These are phyloP conservation scores for Scedosporium dehoogii DNA, from an alignment of 2,329 filamentous ascomycete genomes.

Conservation along the genomic window DNA sequence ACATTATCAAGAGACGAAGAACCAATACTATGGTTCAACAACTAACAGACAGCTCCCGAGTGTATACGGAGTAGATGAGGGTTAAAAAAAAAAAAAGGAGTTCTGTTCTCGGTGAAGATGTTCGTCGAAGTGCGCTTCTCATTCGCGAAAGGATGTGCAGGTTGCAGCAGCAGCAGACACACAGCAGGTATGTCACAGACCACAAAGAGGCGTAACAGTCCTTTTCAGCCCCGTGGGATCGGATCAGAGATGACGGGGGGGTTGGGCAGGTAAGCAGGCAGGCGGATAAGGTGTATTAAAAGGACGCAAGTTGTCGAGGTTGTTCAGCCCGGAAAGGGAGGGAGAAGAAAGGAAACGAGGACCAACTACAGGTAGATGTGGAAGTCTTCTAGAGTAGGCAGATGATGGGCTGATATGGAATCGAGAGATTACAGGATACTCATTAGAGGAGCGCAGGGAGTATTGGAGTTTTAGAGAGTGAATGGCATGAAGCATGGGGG, in stretches of 20 bases:
- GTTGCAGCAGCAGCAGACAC: too few relatives aligned
- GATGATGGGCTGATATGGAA: background rate
- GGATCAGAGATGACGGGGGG: background rate
- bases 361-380: background rate
- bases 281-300: background rate
- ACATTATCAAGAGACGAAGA: background rate
- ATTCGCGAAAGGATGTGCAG: too few relatives aligned
- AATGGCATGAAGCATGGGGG: background rate
- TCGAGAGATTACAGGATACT: background rate
- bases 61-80: too few relatives aligned
- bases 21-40: too few relatives aligned
- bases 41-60: too few relatives aligned
- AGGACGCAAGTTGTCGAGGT: background rate
- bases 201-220: too few relatives aligned
- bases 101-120: too few relatives aligned
- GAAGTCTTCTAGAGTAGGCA: background rate
- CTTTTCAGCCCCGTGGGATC: too few relatives aligned
- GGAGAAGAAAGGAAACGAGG: background rate
- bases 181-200: too few relatives aligned
- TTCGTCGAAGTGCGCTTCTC: too few relatives aligned
- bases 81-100: background rate
- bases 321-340: background rate
- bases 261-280: background rate
- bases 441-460: background rate
- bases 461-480: background rate